Percentiles rank a stretch among this genome's conserved stretches.
These are phyloP conservation scores for Xylariaceae sp. DNA, from an alignment of 2,329 filamentous ascomycete genomes.

Conservation along the genomic window DNA sequence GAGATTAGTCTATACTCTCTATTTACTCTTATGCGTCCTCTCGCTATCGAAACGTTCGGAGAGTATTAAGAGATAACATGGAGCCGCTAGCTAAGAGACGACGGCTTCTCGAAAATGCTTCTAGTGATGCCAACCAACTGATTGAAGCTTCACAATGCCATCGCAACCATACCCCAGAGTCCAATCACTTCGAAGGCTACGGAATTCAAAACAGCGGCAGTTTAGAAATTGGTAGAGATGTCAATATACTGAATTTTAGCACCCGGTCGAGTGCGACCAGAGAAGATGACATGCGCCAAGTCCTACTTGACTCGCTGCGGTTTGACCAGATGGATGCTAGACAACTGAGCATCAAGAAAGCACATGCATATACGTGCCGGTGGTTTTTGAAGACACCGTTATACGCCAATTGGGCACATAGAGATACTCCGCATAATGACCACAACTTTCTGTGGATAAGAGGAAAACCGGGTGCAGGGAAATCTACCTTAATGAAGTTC, in stretches of 20 bases:
- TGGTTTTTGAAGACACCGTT: slow-evolving; percentile 35
- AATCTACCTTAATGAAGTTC: slow-evolving; percentile 53
- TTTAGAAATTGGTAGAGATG: not conserved
- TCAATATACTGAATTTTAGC: not conserved
- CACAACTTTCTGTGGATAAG: slow-evolving; percentile 51
- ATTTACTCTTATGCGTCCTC: not conserved
- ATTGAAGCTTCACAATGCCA: not conserved
- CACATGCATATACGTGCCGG: slow-evolving; percentile 30
- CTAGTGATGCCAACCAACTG: not conserved
- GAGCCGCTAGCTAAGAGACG: not conserved
- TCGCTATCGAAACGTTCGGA: not conserved
- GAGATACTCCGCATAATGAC: slow-evolving; percentile 28
- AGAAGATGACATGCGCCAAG: not conserved
- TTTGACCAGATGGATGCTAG: slow-evolving; percentile 33
- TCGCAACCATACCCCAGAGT: not conserved
- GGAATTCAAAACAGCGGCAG: slow-evolving; percentile 8
- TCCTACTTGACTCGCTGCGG: slow-evolving; percentile 20
- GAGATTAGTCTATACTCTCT: not conserved
- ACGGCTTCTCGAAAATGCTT: not conserved
- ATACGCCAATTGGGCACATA: slow-evolving; percentile 44
- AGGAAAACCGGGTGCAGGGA: slow-evolving; percentile 49
- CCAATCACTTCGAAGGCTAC: slow-evolving; percentile 1
- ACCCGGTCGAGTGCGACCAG: not conserved
- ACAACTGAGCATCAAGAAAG: slow-evolving; percentile 25
- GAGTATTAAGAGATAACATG: not conserved